phyloP scores from a whole-genome alignment of 257 asterid genomes.

The Paraleonurus japonicus region DNA sequence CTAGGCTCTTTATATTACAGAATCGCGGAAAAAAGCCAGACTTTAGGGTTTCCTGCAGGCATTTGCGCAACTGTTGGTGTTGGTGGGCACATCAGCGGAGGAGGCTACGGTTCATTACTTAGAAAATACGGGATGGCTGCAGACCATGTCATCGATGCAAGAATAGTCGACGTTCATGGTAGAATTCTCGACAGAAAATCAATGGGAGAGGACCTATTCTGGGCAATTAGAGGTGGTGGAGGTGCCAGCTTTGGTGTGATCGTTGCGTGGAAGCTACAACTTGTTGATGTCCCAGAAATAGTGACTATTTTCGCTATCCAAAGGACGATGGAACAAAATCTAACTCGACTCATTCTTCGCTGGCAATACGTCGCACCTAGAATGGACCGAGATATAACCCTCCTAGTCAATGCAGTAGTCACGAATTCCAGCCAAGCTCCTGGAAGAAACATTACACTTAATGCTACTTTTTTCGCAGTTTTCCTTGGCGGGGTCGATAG shows the following conservation, averaged over 20 bases:
- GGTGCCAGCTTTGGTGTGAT: slow-evolving; percentile 6
- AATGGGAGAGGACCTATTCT: not conserved
- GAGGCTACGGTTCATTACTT: slow-evolving; percentile 38
- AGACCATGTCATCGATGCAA: not conserved
- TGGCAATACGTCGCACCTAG: not conserved
- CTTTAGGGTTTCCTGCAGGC: slow-evolving; percentile 38
- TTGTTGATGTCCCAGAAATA: not conserved
- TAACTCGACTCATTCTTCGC: not conserved
- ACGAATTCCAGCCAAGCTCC: not conserved
- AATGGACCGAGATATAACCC: not conserved
- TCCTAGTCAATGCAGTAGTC: not conserved
- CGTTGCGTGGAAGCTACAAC: not conserved
- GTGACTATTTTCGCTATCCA: not conserved
- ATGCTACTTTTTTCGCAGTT: not conserved
- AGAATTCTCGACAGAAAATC: not conserved
- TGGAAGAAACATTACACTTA: not conserved
- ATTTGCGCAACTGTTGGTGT: slow-evolving; percentile 40
- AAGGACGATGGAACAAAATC: not conserved
- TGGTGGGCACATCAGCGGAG: slow-evolving; percentile 52
- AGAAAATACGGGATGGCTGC: slow-evolving; percentile 12
- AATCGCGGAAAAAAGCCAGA: slow-evolving; percentile 24
- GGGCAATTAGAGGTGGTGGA: not conserved
- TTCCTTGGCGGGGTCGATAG: not conserved
- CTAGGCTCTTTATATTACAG: slow-evolving; percentile 34
- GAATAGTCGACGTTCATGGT: not conserved